phyloP scores from a whole-genome alignment of 192 early-diverging fungal genomes.

The Backusella mclennaniae region DNA sequence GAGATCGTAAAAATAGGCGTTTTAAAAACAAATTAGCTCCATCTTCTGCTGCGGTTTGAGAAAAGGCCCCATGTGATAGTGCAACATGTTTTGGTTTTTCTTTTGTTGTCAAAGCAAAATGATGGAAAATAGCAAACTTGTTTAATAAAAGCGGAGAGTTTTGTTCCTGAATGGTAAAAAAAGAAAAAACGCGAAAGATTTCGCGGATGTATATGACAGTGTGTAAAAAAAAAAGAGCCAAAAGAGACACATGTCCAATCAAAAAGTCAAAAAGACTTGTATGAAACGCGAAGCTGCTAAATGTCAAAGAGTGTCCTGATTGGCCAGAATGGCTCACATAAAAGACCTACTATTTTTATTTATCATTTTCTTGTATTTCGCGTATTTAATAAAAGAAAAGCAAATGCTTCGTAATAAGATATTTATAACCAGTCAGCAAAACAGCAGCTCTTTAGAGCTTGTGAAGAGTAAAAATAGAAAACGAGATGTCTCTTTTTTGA shows the following conservation, averaged over 20 bases:
- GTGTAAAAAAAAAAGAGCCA: neutral
- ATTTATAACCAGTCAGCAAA: slow-evolving; percentile 50
- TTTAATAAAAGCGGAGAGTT: neutral
- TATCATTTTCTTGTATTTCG: neutral
- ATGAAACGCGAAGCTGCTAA: neutral
- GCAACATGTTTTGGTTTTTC: neutral
- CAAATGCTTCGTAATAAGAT: slow-evolving; percentile 54
- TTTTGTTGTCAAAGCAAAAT: neutral
- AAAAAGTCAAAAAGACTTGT: neutral
- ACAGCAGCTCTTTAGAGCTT: slow-evolving; percentile 47
- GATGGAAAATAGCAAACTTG: neutral
- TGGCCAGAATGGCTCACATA: neutral
- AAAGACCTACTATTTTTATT: neutral
- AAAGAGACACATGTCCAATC: neutral
- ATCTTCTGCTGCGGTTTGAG: neutral
- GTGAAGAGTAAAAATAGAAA: slow-evolving; percentile 49
- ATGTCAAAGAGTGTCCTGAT: neutral
- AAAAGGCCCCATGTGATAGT: neutral
- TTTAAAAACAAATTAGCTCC: neutral
- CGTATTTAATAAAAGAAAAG: neutral
- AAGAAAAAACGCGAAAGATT: neutral
- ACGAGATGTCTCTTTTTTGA: neutral
- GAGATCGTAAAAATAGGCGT: neutral
- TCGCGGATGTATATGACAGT: neutral
- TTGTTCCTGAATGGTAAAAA: neutral